phyloP scores from a whole-genome alignment of 306 rosid species.

The Styphnolobium japonicum region DNA sequence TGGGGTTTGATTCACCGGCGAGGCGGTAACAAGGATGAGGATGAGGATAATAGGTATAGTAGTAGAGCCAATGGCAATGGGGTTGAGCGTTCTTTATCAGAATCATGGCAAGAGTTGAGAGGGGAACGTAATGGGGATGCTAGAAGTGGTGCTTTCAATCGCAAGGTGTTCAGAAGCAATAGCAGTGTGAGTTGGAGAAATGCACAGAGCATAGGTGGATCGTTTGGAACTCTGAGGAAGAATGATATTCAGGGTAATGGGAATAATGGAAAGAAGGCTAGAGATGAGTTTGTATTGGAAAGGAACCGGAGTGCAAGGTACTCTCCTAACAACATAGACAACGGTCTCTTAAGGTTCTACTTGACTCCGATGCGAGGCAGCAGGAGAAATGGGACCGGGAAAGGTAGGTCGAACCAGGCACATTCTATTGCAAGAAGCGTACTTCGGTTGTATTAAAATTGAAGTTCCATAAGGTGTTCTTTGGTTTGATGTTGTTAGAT shows the following conservation, averaged over 20 bases:
- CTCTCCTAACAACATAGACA: conserved; percentile 68
- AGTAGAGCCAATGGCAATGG: conserved; percentile 66
- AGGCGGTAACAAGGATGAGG: conserved; percentile 67
- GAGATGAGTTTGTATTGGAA: conserved; percentile 80
- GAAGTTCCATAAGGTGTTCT: conserved; percentile 48
- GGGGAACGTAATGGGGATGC: conserved; percentile 63
- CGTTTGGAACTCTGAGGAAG: conserved; percentile 64
- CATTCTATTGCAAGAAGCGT: conserved; percentile 97
- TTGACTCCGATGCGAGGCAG: conserved; percentile 74
- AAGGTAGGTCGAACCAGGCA: conserved; percentile 77
- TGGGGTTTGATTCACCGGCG: conserved; percentile 79
- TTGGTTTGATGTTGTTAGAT: conserved; percentile 60
- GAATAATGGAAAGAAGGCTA: conserved; percentile 55
- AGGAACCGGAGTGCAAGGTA: conserved; percentile 83
- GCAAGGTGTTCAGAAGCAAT: conserved; percentile 68
- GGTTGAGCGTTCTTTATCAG: conserved; percentile 79
- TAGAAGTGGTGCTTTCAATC: conserved; percentile 52
- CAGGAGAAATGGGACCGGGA: conserved; percentile 66
- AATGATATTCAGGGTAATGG: conserved; percentile 54
- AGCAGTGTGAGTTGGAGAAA: conserved; percentile 97
- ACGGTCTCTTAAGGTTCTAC: conserved; percentile 73
- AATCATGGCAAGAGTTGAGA: conserved; percentile 86
- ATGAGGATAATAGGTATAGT: conserved; percentile 61
- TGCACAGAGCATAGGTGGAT: conserved; percentile 50
- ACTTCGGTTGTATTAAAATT: conserved; percentile 73